Evolutionary conservation across 345 rosid species (phyloP).

Genomic region (Aquilaria malaccensis): DNA sequence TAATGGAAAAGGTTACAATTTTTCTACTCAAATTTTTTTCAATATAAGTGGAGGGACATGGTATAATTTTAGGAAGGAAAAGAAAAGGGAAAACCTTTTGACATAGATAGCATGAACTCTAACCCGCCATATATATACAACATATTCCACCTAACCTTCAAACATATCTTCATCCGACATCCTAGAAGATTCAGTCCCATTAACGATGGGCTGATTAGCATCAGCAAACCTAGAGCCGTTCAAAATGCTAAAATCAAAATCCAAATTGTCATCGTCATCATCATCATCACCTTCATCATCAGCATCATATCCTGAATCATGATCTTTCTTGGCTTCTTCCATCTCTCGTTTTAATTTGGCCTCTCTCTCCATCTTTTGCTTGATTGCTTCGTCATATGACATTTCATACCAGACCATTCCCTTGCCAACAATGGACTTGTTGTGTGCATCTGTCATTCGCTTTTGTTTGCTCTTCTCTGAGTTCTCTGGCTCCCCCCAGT

Average conservation of each 20-base stretch:
- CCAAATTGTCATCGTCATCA: constrained; percentile 41
- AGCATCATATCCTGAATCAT: constrained; percentile 18
- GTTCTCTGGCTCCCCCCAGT: constrained; percentile 94
- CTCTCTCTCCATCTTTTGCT: constrained; percentile 52
- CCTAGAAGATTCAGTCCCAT: constrained; percentile 65
- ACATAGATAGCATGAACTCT: no score
- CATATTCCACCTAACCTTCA: constrained; percentile 14
- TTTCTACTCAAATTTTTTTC: no score
- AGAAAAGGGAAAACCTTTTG: no score
- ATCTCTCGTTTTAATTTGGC: constrained; percentile 24
- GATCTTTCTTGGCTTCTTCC: constrained; percentile 12
- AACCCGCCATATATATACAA: no score
- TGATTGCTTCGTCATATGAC: constrained; percentile 70
- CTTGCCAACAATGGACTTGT: constrained; percentile 81
- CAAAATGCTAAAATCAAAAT: constrained; percentile 69
- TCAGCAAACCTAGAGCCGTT: constrained; percentile 31
- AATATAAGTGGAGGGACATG: no score
- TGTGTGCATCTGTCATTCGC: constrained; percentile 67
- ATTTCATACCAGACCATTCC: constrained; percentile 75
- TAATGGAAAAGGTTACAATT: no score
- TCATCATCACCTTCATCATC: constrained; percentile 23
- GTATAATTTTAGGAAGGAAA: no score
- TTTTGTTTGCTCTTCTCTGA: constrained; percentile 78
- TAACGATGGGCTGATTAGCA: constrained; percentile 59
- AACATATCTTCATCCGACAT: constrained; percentile 44